Evolutionary conservation across 1,284 basidiomycete genomes (phyloP), one percentile per base, ranked within the genome.

Genomic region (Microbotryum saponariae): DNA sequence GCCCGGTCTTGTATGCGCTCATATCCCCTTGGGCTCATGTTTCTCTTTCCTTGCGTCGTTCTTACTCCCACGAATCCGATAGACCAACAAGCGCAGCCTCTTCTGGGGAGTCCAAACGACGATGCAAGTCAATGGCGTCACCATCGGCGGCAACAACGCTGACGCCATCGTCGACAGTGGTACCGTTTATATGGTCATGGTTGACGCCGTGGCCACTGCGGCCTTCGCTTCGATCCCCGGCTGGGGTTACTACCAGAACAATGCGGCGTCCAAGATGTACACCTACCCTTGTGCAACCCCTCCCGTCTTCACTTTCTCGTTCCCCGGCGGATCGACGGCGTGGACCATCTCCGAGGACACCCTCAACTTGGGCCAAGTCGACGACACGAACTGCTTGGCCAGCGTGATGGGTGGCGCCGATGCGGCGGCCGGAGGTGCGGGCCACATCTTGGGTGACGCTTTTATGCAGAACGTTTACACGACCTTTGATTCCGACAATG

Each of bases 401-500:
- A 72, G 72, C 20, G 52, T 59, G 3, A 62, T 78, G 27, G 72
- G 72, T 29, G 75, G 74, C 25, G 60, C 68, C 51, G 72, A 71
- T 58, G 58, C 74, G 4, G 37, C 37, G 37, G 16, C 14, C 10
- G 76, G 75, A 31, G 52, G 76, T 50, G 67, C 71, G 61, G 74
- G 59, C 4, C 77, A 75, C 73, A 73, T 79, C 53, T 64, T 77
- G 10, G 78, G 77, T 52, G 77, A 78, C 37, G 37, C 37, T 14
- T 76, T 72, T 65, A 59, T 74, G 25, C 62, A 71, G 61, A 61
- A 65, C 44, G 70, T 70, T 33, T 74, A 76, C 60, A 70, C 73
- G 21, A 71, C 75, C 46, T 79, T 79, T 65, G 76, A 78, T 68
- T 66, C 74, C 31, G 76, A 69, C 59, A 72, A 74, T 62, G 73